Evolutionary conservation across 2,329 filamentous ascomycete species (phyloP), one percentile per base, ranked within the genome.

Genomic region (Trichoderma sp.): DNA sequence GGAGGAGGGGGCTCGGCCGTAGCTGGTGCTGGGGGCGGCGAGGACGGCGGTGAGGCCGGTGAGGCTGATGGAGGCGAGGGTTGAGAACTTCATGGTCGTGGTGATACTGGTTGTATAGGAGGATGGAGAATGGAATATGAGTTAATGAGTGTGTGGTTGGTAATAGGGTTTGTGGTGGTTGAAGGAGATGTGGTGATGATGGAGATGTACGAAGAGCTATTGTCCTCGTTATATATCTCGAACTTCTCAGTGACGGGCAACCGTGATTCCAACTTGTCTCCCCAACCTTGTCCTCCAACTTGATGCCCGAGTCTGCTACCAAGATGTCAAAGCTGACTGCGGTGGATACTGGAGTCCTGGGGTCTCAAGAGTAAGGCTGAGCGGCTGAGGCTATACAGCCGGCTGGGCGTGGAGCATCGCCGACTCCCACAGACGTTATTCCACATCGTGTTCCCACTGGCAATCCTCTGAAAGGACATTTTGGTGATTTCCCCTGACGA

Each of bases 11-110:
- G 34, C 34, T 39, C 9, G 26, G 50, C 55, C 41, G n/a, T n/a
- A 47, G 3, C 21, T 57, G 24, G 21, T 19, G 59, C 48, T 54
- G 15, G 62, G 62, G 9, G 54, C 44, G 28, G 52, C 62, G 7
- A 64, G 24, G 24, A 21, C 52, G 24, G 62, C n/a, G 4, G 62
- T 24, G n/a, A 64, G 44, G 43, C 62, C 45, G 30, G 62, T 57
- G 6, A 64, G 44, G 47, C 52, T 21, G 34, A 64, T 41, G 54
- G 62, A 56, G 15, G 62, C 54, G 26, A 64, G 62, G 19, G 52
- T 64, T 44, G 62, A 64, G 30, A 64, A 48, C 54, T 43, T 57
- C 62, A 56, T 64, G 5, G n/a, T 19, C 43, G 14, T 39, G 34
- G 19, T 52, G 14, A 34, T 21, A 34, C 30, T 34, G 39, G 28